phyloP scores from a whole-genome alignment of 768 basidiomycete genomes.

The Podaxis pistillaris region DNA sequence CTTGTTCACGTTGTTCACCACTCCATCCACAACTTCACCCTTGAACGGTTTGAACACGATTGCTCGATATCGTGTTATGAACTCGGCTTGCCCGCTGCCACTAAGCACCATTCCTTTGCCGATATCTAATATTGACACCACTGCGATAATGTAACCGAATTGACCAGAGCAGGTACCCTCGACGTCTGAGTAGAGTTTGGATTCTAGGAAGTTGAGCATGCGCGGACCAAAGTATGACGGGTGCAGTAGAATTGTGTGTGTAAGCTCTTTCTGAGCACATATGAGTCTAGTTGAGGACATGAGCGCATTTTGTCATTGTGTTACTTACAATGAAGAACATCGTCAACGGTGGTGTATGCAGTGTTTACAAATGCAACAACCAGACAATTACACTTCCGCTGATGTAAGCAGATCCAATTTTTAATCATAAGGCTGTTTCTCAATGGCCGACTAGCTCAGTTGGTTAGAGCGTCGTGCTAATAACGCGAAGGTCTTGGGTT shows the following conservation, averaged over 20 bases:
- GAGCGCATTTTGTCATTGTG: background rate
- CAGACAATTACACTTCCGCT: background rate
- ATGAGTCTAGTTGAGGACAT: constrained; percentile 8
- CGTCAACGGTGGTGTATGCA: constrained; percentile 15
- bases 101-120: constrained; percentile 91
- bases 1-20: constrained; percentile 94
- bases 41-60: constrained; percentile 99
- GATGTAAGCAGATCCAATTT: background rate
- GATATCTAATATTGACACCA: constrained; percentile 86
- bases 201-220: constrained; percentile 90
- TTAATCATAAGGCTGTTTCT: background rate
- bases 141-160: constrained; percentile 92
- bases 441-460: constrained; percentile 61
- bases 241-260: constrained; percentile 96
- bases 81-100: constrained; percentile 94
- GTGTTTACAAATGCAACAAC: background rate
- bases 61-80: constrained; percentile 90
- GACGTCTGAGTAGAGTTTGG: constrained; percentile 92
- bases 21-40: constrained; percentile 96
- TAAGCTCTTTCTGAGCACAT: constrained; percentile 79
- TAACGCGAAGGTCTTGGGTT: constrained; percentile 71
- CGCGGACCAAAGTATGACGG: constrained; percentile 98
- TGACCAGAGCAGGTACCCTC: constrained; percentile 97
- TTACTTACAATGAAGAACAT: constrained; percentile 76
- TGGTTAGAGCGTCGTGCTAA: constrained; percentile 94